Conservation (phyloP, 495 filamentous ascomycete genomes). For the Talaromyces proteolyticus region DNA sequence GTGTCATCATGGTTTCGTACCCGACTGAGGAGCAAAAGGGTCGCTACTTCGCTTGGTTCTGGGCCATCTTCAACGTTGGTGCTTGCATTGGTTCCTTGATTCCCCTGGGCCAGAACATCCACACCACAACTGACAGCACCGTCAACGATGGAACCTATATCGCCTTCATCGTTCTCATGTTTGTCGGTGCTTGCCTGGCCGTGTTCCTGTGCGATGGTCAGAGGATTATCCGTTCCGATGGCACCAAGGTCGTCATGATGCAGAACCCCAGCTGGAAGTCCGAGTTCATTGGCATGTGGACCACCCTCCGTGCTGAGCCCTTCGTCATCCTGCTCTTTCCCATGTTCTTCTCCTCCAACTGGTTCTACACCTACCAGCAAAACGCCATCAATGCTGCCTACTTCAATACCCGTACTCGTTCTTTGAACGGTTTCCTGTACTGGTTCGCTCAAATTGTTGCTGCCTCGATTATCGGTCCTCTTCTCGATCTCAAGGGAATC, state of each 20-base stretch:
- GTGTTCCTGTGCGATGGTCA: slow-evolving; percentile 50
- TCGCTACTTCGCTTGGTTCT: slow-evolving; percentile 45
- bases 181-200: slow-evolving; percentile 54
- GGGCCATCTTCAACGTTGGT: slow-evolving; percentile 49
- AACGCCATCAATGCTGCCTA: slow-evolving; percentile 43
- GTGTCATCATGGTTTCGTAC: slow-evolving; percentile 50
- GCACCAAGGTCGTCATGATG: slow-evolving; percentile 72
- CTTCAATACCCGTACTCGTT: slow-evolving; percentile 41
- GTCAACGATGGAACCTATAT: slow-evolving; percentile 48
- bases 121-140: slow-evolving; percentile 24
- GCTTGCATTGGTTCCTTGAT: slow-evolving; percentile 44
- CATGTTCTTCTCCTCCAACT: slow-evolving; percentile 62
- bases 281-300: slow-evolving; percentile 35
- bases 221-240: slow-evolving; percentile 68
- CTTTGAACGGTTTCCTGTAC: slow-evolving; percentile 44
- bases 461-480: slow-evolving; percentile 36
- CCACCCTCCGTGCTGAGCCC: slow-evolving; percentile 29
- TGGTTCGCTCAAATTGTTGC: slow-evolving; percentile 49
- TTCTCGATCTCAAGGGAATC: slow-evolving; percentile 34
- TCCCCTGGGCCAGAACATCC: slow-evolving; percentile 40
- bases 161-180: slow-evolving; percentile 44
- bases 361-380: slow-evolving; percentile 72
- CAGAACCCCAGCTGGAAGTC: slow-evolving; percentile 67
- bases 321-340: slow-evolving; percentile 42
- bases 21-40: slow-evolving; percentile 41